Percentiles rank a stretch among this genome's conserved stretches.
Conservation (phyloP, 2,329 filamentous ascomycete genomes). For the Sporothrix protearum region DNA sequence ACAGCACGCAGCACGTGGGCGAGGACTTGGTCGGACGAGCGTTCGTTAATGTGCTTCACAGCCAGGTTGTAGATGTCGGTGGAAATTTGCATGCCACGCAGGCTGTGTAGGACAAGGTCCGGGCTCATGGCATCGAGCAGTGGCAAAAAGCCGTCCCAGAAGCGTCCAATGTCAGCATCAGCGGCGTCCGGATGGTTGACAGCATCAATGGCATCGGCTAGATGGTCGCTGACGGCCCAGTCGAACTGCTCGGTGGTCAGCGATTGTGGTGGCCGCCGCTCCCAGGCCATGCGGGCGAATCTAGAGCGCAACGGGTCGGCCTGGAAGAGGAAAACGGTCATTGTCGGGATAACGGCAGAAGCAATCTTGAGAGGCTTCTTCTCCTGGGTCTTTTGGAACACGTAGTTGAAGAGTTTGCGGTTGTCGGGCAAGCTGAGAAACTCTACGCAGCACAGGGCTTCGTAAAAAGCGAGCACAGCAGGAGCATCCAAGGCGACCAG, state of each 20-base stretch:
- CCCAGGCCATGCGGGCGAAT: slow-evolving; percentile 69
- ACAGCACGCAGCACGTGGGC: slow-evolving; percentile 68
- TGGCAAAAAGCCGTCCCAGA: slow-evolving; percentile 74
- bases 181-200: slow-evolving; percentile 51
- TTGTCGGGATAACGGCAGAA: slow-evolving; percentile 70
- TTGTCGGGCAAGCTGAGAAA: slow-evolving; percentile 61
- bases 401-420: slow-evolving; percentile 66
- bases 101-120: slow-evolving; percentile 69
- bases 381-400: slow-evolving; percentile 75
- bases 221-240: slow-evolving; percentile 74
- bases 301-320: slow-evolving; percentile 58
- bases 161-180: slow-evolving; percentile 56
- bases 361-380: slow-evolving; percentile 75
- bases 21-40: slow-evolving; percentile 56
- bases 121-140: slow-evolving; percentile 72
- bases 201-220: slow-evolving; percentile 63
- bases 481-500: slow-evolving; percentile 49
- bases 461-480: slow-evolving; percentile 78
- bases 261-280: slow-evolving; percentile 56
- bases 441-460: slow-evolving; percentile 78
- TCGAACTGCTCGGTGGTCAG: slow-evolving; percentile 76
- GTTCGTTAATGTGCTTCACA: slow-evolving; percentile 49
- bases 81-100: slow-evolving; percentile 75
- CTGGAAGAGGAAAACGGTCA: slow-evolving; percentile 81
- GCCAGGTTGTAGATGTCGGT: slow-evolving; percentile 65